Base-by-base conservation (phyloP, 352 stramenopile genomes). In the Phytophthora pluvialis region DNA sequence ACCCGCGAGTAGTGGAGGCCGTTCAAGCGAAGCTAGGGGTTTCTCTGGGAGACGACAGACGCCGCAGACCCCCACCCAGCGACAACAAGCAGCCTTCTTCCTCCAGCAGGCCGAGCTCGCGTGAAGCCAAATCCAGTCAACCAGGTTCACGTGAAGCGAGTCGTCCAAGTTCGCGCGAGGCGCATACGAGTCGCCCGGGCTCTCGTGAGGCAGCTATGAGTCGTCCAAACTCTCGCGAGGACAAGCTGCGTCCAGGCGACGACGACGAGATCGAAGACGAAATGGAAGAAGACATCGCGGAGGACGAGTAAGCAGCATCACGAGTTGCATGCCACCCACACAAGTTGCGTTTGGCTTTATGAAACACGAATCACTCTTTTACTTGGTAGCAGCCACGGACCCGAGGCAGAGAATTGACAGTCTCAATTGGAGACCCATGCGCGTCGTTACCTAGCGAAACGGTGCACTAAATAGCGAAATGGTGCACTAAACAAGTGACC, bases 241-340 rank as follows among this genome's bases (percentile, higher is more conserved):
- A 59, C 0, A 88, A 86, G 40, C 59, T 68, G 21, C 47, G 55
- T 28, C 57, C 28, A 38, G 47, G 39, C 38, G 61, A 51, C 35
- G 54, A 75, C 11, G 67, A 84, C 12, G 81, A 90, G 2, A 57
- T 81, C 21, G 85, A 90, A 28, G 85, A 89, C 32, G 86, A 93
- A 33, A 75, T 94, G 76, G 81, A 93, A 52, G 86, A 93, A 76
- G 86, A 92, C 32, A 94, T 94, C 62, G 81, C 64, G 1, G 84
- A 91, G 15, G 84, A 89, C 39, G 75, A 87, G 18, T 86, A 68
- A 78, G 60, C 15, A 59, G 2, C 28, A 32, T 15, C 21, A 5
- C 4, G 40, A 10, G 2, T 52, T 33, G 21, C 29, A 60, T 54
- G 15, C 45, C 16, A 51, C 12, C 3, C 35, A 36, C 18, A 52